phyloP scores from a whole-genome alignment of 768 basidiomycete species.

The Mycena chlorophos region DNA sequence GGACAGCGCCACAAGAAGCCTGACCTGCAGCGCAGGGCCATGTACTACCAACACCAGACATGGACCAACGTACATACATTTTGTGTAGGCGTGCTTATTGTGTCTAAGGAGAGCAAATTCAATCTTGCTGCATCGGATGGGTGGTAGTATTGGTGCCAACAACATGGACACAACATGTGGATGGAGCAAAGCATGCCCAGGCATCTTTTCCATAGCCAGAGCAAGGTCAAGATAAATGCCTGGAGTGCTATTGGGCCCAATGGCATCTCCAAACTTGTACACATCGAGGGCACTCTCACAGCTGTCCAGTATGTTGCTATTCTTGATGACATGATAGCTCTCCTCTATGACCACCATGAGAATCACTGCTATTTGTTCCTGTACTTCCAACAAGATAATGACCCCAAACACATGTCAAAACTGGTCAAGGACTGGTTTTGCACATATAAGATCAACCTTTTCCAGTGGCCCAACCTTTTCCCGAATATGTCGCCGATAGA shows the following conservation, averaged over 20 bases:
- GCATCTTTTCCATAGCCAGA: neutral
- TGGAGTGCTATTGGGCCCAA: slow-evolving; percentile 3
- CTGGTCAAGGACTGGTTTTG: slow-evolving; percentile 19
- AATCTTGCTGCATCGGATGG: slow-evolving; percentile 4
- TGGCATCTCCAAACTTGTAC: neutral
- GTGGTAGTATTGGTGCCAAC: neutral
- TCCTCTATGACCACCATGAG: slow-evolving; percentile 3
- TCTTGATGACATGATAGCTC: slow-evolving; percentile 2
- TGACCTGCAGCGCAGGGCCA: neutral
- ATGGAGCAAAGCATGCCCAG: neutral
- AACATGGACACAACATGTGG: neutral
- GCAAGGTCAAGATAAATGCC: slow-evolving; percentile 2
- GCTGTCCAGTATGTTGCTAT: slow-evolving; percentile 1
- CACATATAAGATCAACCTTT: slow-evolving; percentile 12
- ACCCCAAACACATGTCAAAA: slow-evolving; percentile 27
- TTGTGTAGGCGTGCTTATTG: neutral
- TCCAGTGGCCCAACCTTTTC: neutral
- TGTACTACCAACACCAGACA: neutral
- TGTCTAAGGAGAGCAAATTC: slow-evolving; percentile 5
- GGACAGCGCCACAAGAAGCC: neutral
- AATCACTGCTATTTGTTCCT: neutral
- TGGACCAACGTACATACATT: neutral
- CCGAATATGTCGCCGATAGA: slow-evolving; percentile 31
- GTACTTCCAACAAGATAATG: slow-evolving; percentile 28
- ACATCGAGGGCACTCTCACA: slow-evolving; percentile 1